phyloP scores from a whole-genome alignment of 208 protist species.

The Phytomonas francai region DNA sequence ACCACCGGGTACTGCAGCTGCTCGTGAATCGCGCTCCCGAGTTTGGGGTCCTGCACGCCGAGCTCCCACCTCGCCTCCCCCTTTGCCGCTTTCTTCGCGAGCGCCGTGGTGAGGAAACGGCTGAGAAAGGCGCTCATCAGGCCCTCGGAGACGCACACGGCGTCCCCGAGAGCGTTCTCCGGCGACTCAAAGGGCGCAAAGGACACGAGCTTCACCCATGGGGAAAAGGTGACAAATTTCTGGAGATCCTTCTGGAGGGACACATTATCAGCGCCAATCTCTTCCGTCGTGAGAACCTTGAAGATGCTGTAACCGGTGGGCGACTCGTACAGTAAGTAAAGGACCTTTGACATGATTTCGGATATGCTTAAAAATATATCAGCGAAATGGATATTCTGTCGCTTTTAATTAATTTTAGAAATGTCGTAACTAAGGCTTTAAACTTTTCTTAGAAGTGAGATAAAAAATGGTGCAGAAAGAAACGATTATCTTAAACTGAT shows the following conservation, averaged over 20 bases:
- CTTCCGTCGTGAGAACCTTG: conserved; percentile 90
- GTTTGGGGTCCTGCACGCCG: conserved; percentile 93
- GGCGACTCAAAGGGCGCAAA: conserved; percentile 96
- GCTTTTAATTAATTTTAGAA: not conserved
- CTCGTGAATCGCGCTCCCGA: conserved; percentile 94
- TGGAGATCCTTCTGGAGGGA: conserved; percentile 90
- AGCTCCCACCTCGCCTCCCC: conserved; percentile 76
- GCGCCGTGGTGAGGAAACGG: conserved; percentile 93
- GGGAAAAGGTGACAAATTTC: conserved; percentile 91
- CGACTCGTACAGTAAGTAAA: conserved; percentile 94
- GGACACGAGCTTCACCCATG: conserved; percentile 93
- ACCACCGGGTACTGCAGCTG: conserved; percentile 76
- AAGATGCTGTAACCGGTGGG: conserved; percentile 97
- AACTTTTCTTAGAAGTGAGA: not conserved
- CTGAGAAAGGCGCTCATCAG: conserved; percentile 82
- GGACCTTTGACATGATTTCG: conserved; percentile 73
- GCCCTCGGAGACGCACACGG: conserved; percentile 96
- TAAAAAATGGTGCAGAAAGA: not conserved
- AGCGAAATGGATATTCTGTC: not conserved
- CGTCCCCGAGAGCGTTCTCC: conserved; percentile 97
- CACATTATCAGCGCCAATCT: conserved; percentile 88
- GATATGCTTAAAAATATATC: not conserved
- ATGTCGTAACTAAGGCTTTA: not conserved
- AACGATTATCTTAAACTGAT: not conserved
- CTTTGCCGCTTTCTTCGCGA: conserved; percentile 89